Conservation (phyloP, 2,329 filamentous ascomycete species). For the Aureobasidium sp. region DNA sequence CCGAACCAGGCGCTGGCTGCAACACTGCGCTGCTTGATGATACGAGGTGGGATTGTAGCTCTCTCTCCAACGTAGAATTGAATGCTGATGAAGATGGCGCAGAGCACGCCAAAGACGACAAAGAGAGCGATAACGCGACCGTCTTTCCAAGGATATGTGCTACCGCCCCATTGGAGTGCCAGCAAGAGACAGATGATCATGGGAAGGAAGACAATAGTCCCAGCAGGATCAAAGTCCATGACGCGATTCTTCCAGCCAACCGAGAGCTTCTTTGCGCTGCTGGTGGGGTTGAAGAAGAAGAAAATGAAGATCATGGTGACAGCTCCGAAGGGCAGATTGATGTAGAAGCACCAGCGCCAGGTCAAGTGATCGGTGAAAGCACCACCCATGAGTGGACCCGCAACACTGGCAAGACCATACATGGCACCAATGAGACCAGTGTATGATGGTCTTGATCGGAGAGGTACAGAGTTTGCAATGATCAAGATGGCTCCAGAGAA, state of each 20-base stretch:
- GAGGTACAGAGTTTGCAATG: slow-evolving; percentile 36
- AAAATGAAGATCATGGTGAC: slow-evolving; percentile 30
- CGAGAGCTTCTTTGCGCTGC: slow-evolving; percentile 26
- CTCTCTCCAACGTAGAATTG: slow-evolving; percentile 36
- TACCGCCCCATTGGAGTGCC: slow-evolving; percentile 42
- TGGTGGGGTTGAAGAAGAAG: slow-evolving; percentile 27
- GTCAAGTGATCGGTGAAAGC: slow-evolving; percentile 30
- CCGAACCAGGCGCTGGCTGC: slow-evolving; percentile 30
- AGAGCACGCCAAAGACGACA: slow-evolving; percentile 24
- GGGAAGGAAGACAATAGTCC: slow-evolving; percentile 38
- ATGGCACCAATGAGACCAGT: slow-evolving; percentile 38
- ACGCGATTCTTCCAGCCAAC: slow-evolving; percentile 27
- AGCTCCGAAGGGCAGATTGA: slow-evolving; percentile 45
- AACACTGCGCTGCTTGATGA: slow-evolving; percentile 34
- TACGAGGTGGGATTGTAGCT: slow-evolving; percentile 38
- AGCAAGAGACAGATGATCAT: slow-evolving; percentile 40
- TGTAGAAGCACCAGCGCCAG: slow-evolving; percentile 44
- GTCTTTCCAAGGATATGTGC: slow-evolving; percentile 36
- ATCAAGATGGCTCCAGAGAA: slow-evolving; percentile 41
- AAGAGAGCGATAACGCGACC: slow-evolving; percentile 38
- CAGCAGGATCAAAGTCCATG: slow-evolving; percentile 22
- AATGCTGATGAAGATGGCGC: slow-evolving; percentile 31
- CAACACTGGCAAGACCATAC: slow-evolving; percentile 39
- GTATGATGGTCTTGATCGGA: slow-evolving; percentile 38
- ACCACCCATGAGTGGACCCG: slow-evolving; percentile 27